Percentiles rank a stretch among this genome's conserved stretches.
Conservation (phyloP, 176 grass and related monocot species). For the Eremochloa ophiuroides region DNA sequence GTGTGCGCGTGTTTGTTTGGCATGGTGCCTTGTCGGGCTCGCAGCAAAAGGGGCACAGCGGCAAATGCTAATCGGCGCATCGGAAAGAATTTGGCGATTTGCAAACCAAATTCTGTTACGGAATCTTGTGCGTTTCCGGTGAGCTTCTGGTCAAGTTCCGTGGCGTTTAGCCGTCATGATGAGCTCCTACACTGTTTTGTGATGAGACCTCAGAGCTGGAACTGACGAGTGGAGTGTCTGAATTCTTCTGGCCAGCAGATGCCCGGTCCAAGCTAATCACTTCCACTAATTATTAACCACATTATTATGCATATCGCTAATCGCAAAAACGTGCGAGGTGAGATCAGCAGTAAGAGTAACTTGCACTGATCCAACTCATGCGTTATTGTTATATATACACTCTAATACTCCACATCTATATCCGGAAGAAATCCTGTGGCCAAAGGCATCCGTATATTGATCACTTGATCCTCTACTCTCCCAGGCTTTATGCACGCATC, state of each 20-base stretch:
- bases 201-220: neutral
- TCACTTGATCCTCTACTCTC: neutral
- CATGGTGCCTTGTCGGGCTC: slow-evolving; percentile 22
- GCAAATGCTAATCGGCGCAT: neutral
- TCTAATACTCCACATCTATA: neutral
- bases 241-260: neutral
- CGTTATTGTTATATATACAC: neutral
- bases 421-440: neutral
- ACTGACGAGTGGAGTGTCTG: slow-evolving; percentile 7
- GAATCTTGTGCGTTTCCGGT: neutral
- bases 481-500: slow-evolving; percentile 11
- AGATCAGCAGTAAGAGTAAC: neutral
- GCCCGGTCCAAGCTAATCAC: neutral
- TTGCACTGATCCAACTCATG: slow-evolving; percentile 4
- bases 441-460: neutral
- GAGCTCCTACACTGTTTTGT: neutral
- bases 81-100: neutral
- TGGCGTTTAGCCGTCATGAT: neutral
- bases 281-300: neutral
- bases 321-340: neutral
- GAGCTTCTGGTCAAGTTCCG: neutral
- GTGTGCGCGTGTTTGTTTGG: neutral
- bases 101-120: slow-evolving; percentile 5
- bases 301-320: neutral
- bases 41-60: neutral